Base-by-base conservation (phyloP, 73 alveolate species). In the Uronychia setigera region DNA sequence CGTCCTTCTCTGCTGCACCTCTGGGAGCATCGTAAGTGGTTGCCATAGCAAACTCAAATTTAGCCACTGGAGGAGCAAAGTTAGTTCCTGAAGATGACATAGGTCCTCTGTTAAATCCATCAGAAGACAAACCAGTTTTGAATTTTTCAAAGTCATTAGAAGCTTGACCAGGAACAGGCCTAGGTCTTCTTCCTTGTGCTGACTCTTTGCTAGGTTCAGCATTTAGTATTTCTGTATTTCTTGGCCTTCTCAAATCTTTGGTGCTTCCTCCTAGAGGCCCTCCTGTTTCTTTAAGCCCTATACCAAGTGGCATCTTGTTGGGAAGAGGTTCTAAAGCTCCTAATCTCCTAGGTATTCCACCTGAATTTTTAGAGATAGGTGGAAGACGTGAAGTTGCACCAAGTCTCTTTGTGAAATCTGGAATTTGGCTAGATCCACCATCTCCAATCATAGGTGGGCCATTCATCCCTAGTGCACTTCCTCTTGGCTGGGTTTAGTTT, bases 51-150 rank as follows among this genome's bases (percentile, higher is more conserved):
- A 9, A 32, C 32, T 76, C 81, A 27, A 76, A 76, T 27, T 28
- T 76, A 5, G 81, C 81, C 9, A 76, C 81, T 76, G 81, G 81
- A 46, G 67, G 67, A 19, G 67, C 67, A 28, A 76, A 26, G 29
- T 25, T 1, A 1, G 81, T 67, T 26, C 79, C 79, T 26, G 29
- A 13, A 13, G 79, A 67, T 67, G 29, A 67, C 79, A 67, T 13
- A 67, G 29, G 79, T 5, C 30, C 14, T 5, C 30, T 9, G 5
- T 28, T 26, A 5, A 67, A 26, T 9, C 79, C 32, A 67, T 67
- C 79, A 1, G 32, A 67, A 67, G 29, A 26, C 32, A 46, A 19
- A 5, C 79, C 79, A 67, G 79, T 67, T 25, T 28, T 28, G 79
- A 67, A 67, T 67, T 28, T 30, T 13, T 30, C 26, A n/a, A n/a